phyloP scores from a whole-genome alignment of 164 flowering plant genomes.

The Nymphaea colorata region DNA sequence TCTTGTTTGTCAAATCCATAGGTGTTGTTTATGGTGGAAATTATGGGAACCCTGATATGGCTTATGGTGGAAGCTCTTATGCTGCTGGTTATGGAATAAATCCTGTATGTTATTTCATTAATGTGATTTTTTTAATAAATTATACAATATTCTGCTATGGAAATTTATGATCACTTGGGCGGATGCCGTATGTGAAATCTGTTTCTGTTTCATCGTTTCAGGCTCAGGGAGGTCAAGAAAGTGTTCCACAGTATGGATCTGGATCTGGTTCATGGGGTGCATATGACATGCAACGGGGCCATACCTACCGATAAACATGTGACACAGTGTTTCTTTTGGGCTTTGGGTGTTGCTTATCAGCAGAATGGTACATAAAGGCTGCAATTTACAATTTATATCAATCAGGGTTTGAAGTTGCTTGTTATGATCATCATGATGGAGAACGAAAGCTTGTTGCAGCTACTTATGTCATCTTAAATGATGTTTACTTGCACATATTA shows the following conservation, averaged over 20 bases:
- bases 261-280: conserved; percentile 74
- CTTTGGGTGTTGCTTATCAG: conserved; percentile 7
- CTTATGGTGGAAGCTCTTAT: conserved; percentile 62
- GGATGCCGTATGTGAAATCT: too few relatives aligned
- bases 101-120: conserved; percentile 30
- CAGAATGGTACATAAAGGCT: conserved; percentile 17
- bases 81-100: conserved; percentile 54
- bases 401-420: conserved; percentile 16
- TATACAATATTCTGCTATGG: neutral
- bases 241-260: conserved; percentile 56
- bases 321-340: conserved; percentile 12
- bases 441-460: conserved; percentile 1
- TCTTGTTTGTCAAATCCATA: conserved; percentile 2
- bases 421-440: conserved; percentile 16
- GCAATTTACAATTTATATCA: conserved; percentile 18
- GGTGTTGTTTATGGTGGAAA: conserved; percentile 49
- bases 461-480: conserved; percentile 2
- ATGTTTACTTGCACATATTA: conserved; percentile 2
- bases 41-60: conserved; percentile 58
- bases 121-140: neutral
- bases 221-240: conserved; percentile 60
- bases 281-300: conserved; percentile 75
- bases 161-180: too few relatives aligned
- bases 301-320: conserved; percentile 55
- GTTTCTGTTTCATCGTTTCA: conserved; percentile 11